Evolutionary conservation across 441 rosid species (phyloP).

Genomic region (Pelargonium citronellum): DNA sequence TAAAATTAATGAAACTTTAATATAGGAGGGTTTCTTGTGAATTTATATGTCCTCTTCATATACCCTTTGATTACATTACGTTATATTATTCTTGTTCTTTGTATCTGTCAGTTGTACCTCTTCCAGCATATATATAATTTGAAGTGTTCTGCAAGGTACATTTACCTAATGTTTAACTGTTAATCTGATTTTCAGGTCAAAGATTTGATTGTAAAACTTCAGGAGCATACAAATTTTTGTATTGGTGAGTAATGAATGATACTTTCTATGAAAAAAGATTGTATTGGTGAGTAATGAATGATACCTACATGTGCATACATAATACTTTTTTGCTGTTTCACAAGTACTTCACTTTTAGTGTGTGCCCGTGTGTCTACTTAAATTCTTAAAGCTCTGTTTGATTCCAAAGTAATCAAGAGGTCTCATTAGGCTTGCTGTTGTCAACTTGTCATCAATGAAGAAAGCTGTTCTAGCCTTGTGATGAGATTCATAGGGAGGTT

Average conservation of each 20-base stretch:
- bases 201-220: conserved; percentile 49
- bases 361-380: too few species aligned
- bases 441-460: too few species aligned
- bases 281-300: too few species aligned
- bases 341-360: too few species aligned
- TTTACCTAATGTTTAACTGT: not conserved
- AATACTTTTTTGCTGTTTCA: too few species aligned
- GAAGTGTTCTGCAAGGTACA: not conserved
- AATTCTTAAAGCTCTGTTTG: too few species aligned
- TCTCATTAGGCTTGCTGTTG: too few species aligned
- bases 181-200: conserved; percentile 52
- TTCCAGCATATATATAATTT: not conserved
- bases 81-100: not conserved
- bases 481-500: too few species aligned
- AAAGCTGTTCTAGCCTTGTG: too few species aligned
- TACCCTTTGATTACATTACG: not conserved
- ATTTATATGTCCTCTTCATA: not conserved
- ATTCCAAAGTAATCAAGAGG: too few species aligned
- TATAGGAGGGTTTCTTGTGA: not conserved
- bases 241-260: conserved; percentile 45
- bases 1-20: not conserved
- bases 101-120: not conserved
- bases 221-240: conserved; percentile 53
- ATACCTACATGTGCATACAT: too few species aligned
- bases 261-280: not conserved